Evolutionary conservation across 2,329 filamentous ascomycete genomes (phyloP).

Genomic region (Trichoderma breve): DNA sequence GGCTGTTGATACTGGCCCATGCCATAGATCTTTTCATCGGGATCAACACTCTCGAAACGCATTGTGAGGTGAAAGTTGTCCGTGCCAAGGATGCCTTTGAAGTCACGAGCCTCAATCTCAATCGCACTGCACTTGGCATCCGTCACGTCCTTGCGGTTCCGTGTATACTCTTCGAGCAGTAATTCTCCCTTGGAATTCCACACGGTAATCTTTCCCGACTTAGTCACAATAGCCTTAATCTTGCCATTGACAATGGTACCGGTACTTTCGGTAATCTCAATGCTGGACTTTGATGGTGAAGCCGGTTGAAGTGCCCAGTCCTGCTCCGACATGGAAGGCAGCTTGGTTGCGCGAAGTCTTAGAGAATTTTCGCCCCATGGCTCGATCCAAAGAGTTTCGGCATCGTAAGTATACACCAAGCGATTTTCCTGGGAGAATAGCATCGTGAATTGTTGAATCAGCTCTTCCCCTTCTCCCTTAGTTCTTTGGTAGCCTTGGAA

Average conservation of each 20-base stretch:
- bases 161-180: neutral
- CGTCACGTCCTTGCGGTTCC: neutral
- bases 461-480: neutral
- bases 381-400: neutral
- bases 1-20: neutral
- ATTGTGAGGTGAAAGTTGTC: slow-evolving; percentile 53
- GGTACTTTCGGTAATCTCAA: neutral
- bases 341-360: neutral
- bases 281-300: neutral
- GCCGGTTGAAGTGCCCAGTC: neutral
- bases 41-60: neutral
- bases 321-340: neutral
- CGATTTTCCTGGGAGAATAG: neutral
- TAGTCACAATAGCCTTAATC: neutral
- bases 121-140: slow-evolving; percentile 61
- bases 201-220: neutral
- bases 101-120: slow-evolving; percentile 56
- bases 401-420: neutral
- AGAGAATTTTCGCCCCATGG: neutral
- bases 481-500: too few relatives aligned
- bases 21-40: neutral
- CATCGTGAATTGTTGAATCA: neutral
- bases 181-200: neutral
- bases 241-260: neutral
- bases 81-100: slow-evolving; percentile 49